phyloP scores from a whole-genome alignment of 805 yeast genomes.

The Brettanomyces sp. region DNA sequence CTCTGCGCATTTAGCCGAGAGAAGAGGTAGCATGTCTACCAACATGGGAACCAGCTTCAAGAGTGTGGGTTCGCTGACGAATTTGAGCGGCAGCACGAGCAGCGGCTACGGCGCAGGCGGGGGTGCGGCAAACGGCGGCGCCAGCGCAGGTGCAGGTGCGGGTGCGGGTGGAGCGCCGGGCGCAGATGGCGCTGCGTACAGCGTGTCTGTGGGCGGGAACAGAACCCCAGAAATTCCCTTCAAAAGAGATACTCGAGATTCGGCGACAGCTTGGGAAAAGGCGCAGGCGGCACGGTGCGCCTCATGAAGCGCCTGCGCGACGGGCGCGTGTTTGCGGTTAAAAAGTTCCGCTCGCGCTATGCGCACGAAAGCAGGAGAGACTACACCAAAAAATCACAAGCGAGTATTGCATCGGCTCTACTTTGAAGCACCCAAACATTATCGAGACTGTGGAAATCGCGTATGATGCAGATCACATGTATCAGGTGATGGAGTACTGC shows the following conservation, averaged over 20 bases:
- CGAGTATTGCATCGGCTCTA: constrained; percentile 89
- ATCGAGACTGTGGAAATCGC: constrained; percentile 87
- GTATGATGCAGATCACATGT: constrained; percentile 76
- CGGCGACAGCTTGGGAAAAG: constrained; percentile 85
- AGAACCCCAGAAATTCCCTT: constrained; percentile 46
- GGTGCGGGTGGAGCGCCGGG: too few species aligned
- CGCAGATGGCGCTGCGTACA: not conserved
- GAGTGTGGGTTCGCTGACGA: not conserved
- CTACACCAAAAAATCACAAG: constrained; percentile 85
- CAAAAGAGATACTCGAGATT: constrained; percentile 69
- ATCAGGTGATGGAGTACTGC: constrained; percentile 92
- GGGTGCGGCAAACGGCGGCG: too few species aligned
- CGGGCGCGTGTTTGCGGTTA: constrained; percentile 74
- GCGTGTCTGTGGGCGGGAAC: constrained; percentile 26
- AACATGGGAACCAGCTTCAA: not conserved
- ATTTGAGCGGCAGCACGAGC: not conserved
- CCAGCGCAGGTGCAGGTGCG: too few species aligned
- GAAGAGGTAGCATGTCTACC: constrained; percentile 1
- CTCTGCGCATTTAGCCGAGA: too few species aligned
- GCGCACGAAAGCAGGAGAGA: constrained; percentile 71
- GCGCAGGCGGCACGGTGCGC: constrained; percentile 89
- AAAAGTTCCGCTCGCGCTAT: constrained; percentile 77
- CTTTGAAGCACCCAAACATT: constrained; percentile 81
- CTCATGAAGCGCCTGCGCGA: constrained; percentile 62
- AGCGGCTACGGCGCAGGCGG: too few species aligned